These are phyloP conservation scores for Pulicaria dysenterica DNA, from an alignment of 129 eudicot genomes.

Conservation along the genomic window DNA sequence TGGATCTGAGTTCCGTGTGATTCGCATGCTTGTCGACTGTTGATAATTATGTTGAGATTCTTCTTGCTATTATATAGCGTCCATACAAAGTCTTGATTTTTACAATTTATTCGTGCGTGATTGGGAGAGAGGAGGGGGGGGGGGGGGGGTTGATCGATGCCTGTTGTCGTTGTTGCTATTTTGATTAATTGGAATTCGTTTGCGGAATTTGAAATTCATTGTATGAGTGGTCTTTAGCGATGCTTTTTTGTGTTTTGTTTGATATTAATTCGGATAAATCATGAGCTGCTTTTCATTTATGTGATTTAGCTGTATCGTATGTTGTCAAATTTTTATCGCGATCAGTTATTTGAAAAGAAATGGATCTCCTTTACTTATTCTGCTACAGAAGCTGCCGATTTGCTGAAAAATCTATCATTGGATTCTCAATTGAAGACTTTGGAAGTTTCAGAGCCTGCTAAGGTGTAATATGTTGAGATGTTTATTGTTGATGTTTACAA, in stretches of 20 bases:
- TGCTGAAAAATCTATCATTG: slow-evolving; percentile 69
- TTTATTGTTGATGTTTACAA: too few species aligned
- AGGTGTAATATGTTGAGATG: slow-evolving; percentile 25
- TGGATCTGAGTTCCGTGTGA: slow-evolving; percentile 14
- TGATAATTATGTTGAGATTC: slow-evolving; percentile 5
- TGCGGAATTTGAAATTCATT: background rate
- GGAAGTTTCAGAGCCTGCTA: slow-evolving; percentile 60
- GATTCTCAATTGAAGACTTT: slow-evolving; percentile 61
- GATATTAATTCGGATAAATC: background rate
- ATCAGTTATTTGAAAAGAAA: background rate
- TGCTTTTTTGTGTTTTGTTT: background rate
- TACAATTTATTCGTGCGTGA: too few species aligned
- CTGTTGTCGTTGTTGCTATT: background rate
- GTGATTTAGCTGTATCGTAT: background rate
- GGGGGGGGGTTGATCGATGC: background rate
- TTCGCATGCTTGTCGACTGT: background rate
- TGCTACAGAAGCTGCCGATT: slow-evolving; percentile 67
- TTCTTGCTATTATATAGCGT: slow-evolving; percentile 6
- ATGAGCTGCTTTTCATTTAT: too few species aligned
- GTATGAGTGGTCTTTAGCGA: background rate
- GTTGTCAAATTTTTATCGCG: background rate
- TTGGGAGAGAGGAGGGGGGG: too few species aligned
- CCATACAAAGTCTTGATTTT: too few species aligned
- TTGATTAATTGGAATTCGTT: background rate
- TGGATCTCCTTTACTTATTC: slow-evolving; percentile 33